A percentile compares a stretch with the other conserved stretches of the same genome.
phyloP scores from a whole-genome alignment of 1,284 basidiomycete species.

The Sporisorium graminicola region DNA sequence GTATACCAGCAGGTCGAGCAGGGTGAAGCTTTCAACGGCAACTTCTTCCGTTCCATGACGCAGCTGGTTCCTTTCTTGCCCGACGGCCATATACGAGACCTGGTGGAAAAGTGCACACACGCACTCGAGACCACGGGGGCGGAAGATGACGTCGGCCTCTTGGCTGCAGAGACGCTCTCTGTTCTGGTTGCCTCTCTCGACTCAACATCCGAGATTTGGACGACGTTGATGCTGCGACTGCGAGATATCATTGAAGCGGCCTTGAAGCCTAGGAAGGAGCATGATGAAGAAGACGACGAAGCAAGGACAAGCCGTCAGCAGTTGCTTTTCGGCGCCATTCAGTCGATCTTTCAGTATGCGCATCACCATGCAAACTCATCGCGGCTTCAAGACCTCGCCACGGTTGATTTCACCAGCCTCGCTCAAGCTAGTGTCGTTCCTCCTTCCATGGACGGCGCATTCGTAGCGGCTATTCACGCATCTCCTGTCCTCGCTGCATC shows the following conservation, averaged over 20 bases:
- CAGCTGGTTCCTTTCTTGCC: conserved; percentile 27
- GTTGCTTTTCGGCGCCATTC: conserved; percentile 17
- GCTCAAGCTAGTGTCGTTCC: not conserved
- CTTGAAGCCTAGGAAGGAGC: not conserved
- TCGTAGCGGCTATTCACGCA: conserved; percentile 32
- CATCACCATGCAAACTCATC: conserved; percentile 8
- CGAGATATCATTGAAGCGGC: conserved; percentile 10
- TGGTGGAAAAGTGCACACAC: conserved; percentile 1
- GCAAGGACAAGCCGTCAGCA: not conserved
- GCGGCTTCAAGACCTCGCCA: not conserved
- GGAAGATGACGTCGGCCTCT: not conserved
- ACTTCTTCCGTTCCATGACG: conserved; percentile 13
- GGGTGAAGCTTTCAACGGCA: not conserved
- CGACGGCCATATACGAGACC: conserved; percentile 1
- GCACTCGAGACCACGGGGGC: conserved; percentile 6
- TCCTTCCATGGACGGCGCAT: conserved; percentile 25
- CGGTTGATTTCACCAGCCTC: conserved; percentile 6
- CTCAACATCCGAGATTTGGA: conserved; percentile 6
- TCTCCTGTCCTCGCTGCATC: conserved; percentile 16
- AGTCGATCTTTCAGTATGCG: conserved; percentile 15
- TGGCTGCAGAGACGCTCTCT: conserved; percentile 16
- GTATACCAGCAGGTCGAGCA: not conserved
- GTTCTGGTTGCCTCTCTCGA: conserved; percentile 8
- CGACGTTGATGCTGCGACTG: not conserved
- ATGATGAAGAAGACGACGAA: not conserved